Evolutionary conservation across 352 stramenopile species (phyloP), one percentile per base, ranked within the genome.

Genomic region (Phytophthora meadii): DNA sequence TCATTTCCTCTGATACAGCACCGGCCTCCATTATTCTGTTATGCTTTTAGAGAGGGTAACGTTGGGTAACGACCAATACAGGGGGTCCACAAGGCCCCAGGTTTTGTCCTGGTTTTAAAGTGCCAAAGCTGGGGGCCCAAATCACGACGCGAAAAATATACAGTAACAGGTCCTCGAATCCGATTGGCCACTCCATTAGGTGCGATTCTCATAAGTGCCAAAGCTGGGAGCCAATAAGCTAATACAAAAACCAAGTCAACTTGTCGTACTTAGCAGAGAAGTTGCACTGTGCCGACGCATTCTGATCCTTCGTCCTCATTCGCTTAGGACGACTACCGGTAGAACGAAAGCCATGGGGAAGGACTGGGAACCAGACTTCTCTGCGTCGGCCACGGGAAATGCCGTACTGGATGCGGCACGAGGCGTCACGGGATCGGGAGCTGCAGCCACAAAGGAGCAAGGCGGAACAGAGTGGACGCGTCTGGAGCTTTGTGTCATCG

Each of bases 401-500:
- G 53, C 66, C n/a, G 70, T 76, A 25, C 44, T 81, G 19, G 74
- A 81, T 27, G 67, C 69, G 12, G 68, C 64, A 10, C 65, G 60
- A 4, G 59, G 70, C 15, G 39, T 77, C 27, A 62, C 66, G 22
- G 67, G 45, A 6, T 76, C 72, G 3, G 58, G 57, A 24, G 65
- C 58, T 19, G 65, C 53, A 19, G 56, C 55, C n/a, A 47, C 40
- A 22, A 54, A 68, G 47, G 63, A 82, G 48, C 62, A 76, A 52
- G 49, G 48, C 11, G 22, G 42, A 11, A 65, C 61, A 7, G 79
- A 93, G 37, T 95, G 88, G 88, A 84, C 72, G 19, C 79, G 84
- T 28, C 72, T 90, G 27, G 84, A 92, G 66, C 78, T 95, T 15
- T 92, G 90, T 36, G 76, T 87, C 49, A 93, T 92, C 54, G 88